These are phyloP conservation scores for Suhomyces maxii DNA, from an alignment of 1,139 yeast genomes.

Conservation along the genomic window DNA sequence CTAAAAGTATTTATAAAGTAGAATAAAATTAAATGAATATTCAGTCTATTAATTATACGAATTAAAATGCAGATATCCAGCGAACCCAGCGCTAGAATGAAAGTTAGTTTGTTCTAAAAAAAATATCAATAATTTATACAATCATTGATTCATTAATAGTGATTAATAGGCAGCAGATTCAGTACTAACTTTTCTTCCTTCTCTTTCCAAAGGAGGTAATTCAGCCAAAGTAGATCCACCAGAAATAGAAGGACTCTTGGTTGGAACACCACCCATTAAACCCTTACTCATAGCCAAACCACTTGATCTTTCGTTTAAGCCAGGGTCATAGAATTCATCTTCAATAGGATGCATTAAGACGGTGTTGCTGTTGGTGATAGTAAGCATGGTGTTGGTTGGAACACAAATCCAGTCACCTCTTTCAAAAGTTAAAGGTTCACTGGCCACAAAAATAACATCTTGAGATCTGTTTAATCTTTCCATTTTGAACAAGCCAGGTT, in stretches of 20 bases:
- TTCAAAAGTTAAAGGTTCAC: constrained; percentile 95
- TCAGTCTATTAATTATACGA: too few relatives aligned
- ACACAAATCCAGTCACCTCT: constrained; percentile 97
- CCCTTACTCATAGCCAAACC: constrained; percentile 89
- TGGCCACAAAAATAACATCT: constrained; percentile 93
- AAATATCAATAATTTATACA: too few relatives aligned
- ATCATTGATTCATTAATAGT: not conserved
- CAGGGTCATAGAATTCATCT: constrained; percentile 83
- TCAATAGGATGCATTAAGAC: constrained; percentile 86
- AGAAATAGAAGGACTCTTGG: constrained; percentile 21
- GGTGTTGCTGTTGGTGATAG: constrained; percentile 75
- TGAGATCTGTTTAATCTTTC: constrained; percentile 90
- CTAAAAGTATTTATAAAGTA: too few relatives aligned
- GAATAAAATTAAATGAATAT: too few relatives aligned
- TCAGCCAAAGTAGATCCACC: constrained; percentile 48
- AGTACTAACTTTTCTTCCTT: constrained; percentile 53
- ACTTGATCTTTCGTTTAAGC: constrained; percentile 65
- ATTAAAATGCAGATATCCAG: not conserved
- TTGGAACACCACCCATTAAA: constrained; percentile 68
- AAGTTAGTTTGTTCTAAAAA: too few relatives aligned
- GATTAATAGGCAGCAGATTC: constrained; percentile 5
- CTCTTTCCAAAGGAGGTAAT: constrained; percentile 85
- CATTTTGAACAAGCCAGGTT: constrained; percentile 90
- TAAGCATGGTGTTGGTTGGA: constrained; percentile 86
- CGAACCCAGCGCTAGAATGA: not conserved